Evolutionary conservation across 768 basidiomycete genomes (phyloP).

Genomic region (Panus rudis): DNA sequence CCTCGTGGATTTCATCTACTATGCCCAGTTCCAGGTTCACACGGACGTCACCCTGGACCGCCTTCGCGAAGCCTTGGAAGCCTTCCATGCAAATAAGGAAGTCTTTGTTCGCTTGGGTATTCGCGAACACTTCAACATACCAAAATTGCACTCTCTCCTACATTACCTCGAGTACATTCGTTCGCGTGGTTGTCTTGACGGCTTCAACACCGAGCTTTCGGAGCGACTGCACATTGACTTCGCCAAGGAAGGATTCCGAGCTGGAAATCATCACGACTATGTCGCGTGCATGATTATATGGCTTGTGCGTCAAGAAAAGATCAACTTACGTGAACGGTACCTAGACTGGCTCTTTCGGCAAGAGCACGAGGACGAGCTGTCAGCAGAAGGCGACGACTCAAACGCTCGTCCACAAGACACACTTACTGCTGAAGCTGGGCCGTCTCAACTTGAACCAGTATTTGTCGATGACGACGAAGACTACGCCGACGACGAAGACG

Average conservation of each 20-base stretch:
- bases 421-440: too few relatives aligned
- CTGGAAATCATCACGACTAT: slow-evolving; percentile 19
- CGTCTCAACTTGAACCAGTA: too few relatives aligned
- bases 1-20: slow-evolving; percentile 22
- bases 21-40: slow-evolving; percentile 14
- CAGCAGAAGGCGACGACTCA: too few relatives aligned
- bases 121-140: slow-evolving; percentile 27
- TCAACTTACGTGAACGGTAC: slow-evolving; percentile 11
- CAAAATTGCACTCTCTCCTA: slow-evolving; percentile 18
- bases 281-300: slow-evolving; percentile 18
- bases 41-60: slow-evolving; percentile 5
- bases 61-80: slow-evolving; percentile 4
- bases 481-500: neutral
- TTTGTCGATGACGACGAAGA: too few relatives aligned
- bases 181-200: slow-evolving; percentile 15
- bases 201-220: slow-evolving; percentile 22
- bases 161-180: slow-evolving; percentile 17
- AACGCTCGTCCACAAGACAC: too few relatives aligned
- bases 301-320: slow-evolving; percentile 11
- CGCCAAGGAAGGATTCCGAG: slow-evolving; percentile 20
- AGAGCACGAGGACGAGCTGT: too few relatives aligned
- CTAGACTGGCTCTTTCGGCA: slow-evolving; percentile 24
- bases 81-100: slow-evolving; percentile 29
- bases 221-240: slow-evolving; percentile 22
- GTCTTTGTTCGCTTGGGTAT: slow-evolving; percentile 30